Base-by-base conservation (phyloP, 2,329 filamentous ascomycete genomes). In the Colletotrichum falcatum region DNA sequence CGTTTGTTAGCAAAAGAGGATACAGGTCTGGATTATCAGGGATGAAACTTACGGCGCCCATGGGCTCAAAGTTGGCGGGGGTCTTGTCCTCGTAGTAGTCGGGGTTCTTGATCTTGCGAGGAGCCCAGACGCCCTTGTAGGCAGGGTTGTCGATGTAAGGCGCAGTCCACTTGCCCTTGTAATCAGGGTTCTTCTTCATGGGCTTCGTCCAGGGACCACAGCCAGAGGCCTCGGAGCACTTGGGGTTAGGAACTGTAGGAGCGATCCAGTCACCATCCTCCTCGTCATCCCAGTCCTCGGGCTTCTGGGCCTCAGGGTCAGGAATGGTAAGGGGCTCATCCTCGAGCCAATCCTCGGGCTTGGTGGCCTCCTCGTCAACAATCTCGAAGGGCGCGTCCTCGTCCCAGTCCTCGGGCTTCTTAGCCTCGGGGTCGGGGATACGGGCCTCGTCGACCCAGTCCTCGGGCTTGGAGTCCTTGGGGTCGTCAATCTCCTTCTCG, bases 211-310 rank as follows among this genome's bases (percentile, higher is more conserved):
- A 99, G 78, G 92, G 90, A 78, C 96, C 96, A 83, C 96, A 98
- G 79, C 96, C 96, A 85, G 95, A 95, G 75, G 87, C 93, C 70
- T 98, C 95, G 74, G 91, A 90, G 80, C 96, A 98, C 90, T 97
- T 97, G 83, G 95, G 93, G 90, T 99, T 98, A 81, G 94, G 89
- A 65, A 99, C 90, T 65, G 91, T 94, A 69, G 95, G 96, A 62
- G 95, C 85, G 75, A 97, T 83, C 94, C 95, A 99, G 87, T 99
- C 96, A 82, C 96, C 96, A 82, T 99, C 96, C 86, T 99, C 96
- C 87, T 99, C 96, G 71, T 99, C 95, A 85, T 98, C 95, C 96
- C 96, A 99, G 81, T 98, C 96, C 85, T 97, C 95, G 73, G 96
- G 96, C 92, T 98, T 99, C 86, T 93, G 88, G 61, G 95, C 94